Conservation (phyloP, 2,329 filamentous ascomycete species). For the Hymenoscyphus linearis region DNA sequence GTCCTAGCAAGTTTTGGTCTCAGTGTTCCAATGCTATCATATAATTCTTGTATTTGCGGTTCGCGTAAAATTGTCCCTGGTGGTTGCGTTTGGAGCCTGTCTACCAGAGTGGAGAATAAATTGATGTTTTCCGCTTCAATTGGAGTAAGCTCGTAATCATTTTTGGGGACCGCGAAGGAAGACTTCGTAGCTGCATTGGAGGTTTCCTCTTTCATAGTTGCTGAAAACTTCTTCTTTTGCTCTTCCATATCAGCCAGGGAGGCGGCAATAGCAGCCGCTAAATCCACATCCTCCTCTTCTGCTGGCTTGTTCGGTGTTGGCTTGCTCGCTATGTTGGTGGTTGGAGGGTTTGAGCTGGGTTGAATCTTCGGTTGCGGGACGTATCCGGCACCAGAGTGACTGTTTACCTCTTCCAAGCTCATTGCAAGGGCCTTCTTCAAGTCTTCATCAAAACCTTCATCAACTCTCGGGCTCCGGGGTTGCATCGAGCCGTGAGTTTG, state of each 20-base stretch:
- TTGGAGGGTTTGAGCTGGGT: conserved; percentile 29
- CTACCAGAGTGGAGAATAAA: conserved; percentile 87
- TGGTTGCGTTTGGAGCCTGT: conserved; percentile 89
- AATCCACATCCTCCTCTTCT: conserved; percentile 86
- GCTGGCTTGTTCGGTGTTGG: conserved; percentile 43
- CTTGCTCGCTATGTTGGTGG: conserved; percentile 28
- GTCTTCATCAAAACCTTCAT: conserved; percentile 91
- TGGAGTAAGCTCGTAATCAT: conserved; percentile 88
- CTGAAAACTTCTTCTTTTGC: conserved; percentile 87
- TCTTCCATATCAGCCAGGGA: conserved; percentile 97
- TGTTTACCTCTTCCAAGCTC: conserved; percentile 91
- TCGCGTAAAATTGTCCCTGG: conserved; percentile 94
- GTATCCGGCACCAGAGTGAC: conserved; percentile 64
- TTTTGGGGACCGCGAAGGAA: conserved; percentile 66
- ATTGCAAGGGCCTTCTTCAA: conserved; percentile 90
- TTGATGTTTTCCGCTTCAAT: conserved; percentile 98
- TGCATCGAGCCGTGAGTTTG: conserved; percentile 63
- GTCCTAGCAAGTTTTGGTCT: conserved; percentile 91
- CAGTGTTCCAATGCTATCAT: conserved; percentile 91
- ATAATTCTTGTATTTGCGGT: conserved; percentile 95
- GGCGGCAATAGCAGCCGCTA: conserved; percentile 92
- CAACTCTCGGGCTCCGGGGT: conserved; percentile 79
- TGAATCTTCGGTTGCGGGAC: conserved; percentile 56
- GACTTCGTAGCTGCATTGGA: conserved; percentile 45
- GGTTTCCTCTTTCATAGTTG: conserved; percentile 74